Base-by-base conservation (phyloP, 495 filamentous ascomycete species). In the Talaromyces wortmannii region DNA sequence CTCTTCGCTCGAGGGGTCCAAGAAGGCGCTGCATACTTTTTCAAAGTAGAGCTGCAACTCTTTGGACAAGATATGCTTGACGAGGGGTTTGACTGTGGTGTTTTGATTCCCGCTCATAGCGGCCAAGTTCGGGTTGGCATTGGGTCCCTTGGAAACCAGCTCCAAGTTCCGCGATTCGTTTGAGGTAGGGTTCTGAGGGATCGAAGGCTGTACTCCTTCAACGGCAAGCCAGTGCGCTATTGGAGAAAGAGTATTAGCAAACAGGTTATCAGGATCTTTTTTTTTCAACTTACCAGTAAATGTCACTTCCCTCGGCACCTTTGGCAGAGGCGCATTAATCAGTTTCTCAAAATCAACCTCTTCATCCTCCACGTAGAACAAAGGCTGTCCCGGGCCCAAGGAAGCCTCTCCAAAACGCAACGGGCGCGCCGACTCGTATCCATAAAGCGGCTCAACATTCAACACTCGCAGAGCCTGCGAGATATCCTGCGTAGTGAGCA, bases 281-380 rank as follows among this genome's bases (percentile, higher is more conserved):
- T 40, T 45, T 16, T 2, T 18, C 13, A 15, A 64, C 77, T 61
- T 70, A 95, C 91, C 85, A 7, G 94, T 97, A 63, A 96, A 91
- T 29, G 84, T 86, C 40, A 92, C 85, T 64, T 98, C 94, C n/a
- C 91, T 75, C 6, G 94, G 95, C 11, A 98, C 91, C 63, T 92
- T 97, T 6, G 94, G 94, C 55, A 98, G 71, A 6, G 94, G 90
- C 43, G 88, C 88, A 74, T 98, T 98, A 66, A 98, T 97, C 59
- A 98, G 72, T 72, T 97, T 97, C 72, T 98, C 94, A 64, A 98
- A 97, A 66, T 98, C 94, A 31, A 97, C 86, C 74, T 98, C 94
- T 63, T 98, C 94, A 71, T 98, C 94, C 65, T 98, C 95, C 31
- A 98, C 87, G 63, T 98, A 98, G 76, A 89, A 98, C 12, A 98